These are phyloP conservation scores for Coniella vitis DNA, from an alignment of 2,329 filamentous ascomycete genomes.

Conservation along the genomic window DNA sequence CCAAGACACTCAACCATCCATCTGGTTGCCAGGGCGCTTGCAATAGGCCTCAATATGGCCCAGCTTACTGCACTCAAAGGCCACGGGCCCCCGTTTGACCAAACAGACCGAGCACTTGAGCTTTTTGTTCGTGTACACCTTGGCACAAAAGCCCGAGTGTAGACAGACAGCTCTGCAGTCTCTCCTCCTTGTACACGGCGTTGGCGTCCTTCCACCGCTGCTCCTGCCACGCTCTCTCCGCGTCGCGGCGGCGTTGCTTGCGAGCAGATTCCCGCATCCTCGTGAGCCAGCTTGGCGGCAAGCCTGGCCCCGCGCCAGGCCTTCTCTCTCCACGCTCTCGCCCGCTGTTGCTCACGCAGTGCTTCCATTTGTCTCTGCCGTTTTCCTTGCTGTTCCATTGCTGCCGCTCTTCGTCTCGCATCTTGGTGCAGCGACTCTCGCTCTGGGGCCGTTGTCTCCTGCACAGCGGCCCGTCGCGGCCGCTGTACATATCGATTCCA, in stretches of 20 bases:
- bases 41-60: not conserved
- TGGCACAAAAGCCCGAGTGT: constrained; percentile 20
- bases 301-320: not conserved
- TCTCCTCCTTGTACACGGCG: constrained; percentile 18
- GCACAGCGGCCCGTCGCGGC: not conserved
- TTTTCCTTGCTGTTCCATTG: too few relatives aligned
- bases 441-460: not conserved
- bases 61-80: constrained; percentile 19
- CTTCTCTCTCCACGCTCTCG: not conserved
- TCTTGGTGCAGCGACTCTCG: too few relatives aligned
- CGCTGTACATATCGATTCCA: too few relatives aligned
- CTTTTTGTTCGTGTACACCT: constrained; percentile 19
- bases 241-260: not conserved
- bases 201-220: constrained; percentile 15
- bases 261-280: not conserved
- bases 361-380: not conserved
- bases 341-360: not conserved
- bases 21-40: too few relatives aligned
- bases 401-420: too few relatives aligned
- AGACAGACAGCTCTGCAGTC: constrained; percentile 19
- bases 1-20: too few relatives aligned
- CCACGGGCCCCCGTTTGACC: constrained; percentile 19
- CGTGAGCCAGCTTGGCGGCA: not conserved
- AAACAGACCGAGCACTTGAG: constrained; percentile 20
- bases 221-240: constrained; percentile 14